Conservation (phyloP, 2,329 filamentous ascomycete genomes). For the Microcera coccophila region DNA sequence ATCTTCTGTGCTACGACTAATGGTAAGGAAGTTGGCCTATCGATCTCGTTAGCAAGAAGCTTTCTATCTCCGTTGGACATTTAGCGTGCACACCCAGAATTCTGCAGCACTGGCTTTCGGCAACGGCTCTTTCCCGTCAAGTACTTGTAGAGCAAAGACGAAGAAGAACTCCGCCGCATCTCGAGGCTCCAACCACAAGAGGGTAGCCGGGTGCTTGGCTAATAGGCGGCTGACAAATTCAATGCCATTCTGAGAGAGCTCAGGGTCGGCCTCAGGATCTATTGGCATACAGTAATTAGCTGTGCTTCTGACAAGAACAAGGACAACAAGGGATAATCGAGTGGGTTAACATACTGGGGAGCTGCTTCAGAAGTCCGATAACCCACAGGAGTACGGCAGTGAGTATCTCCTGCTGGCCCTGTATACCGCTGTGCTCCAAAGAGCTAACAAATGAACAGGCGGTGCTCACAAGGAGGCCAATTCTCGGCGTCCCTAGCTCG, state of each 20-base stretch:
- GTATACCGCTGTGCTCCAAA: slow-evolving; percentile 43
- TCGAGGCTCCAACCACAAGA: slow-evolving; percentile 55
- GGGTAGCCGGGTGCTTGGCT: slow-evolving; percentile 55
- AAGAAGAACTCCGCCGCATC: slow-evolving; percentile 63
- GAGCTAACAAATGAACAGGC: slow-evolving; percentile 67
- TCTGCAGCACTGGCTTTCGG: slow-evolving; percentile 70
- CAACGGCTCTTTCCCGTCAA: slow-evolving; percentile 68
- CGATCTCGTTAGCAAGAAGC: slow-evolving; percentile 2
- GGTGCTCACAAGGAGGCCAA: slow-evolving; percentile 67
- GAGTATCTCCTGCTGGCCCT: slow-evolving; percentile 46
- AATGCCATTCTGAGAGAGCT: slow-evolving; percentile 69
- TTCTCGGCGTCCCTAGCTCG: slow-evolving; percentile 56
- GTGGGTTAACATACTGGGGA: slow-evolving; percentile 48
- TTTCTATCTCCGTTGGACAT: not conserved
- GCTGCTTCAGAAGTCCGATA: slow-evolving; percentile 55
- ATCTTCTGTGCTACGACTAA: slow-evolving; percentile 41
- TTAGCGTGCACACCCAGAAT: slow-evolving; percentile 60
- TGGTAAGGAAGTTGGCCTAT: slow-evolving; percentile 51
- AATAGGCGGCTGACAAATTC: slow-evolving; percentile 66
- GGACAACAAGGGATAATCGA: not conserved
- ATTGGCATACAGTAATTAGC: slow-evolving; percentile 34
- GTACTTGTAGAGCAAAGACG: slow-evolving; percentile 64
- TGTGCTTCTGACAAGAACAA: not conserved
- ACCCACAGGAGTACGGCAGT: slow-evolving; percentile 58
- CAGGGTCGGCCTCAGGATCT: slow-evolving; percentile 65